Percentiles rank a stretch among this genome's conserved stretches.
Evolutionary conservation across 768 basidiomycete species (phyloP).

Genomic region (Calocybe gangraenosa): DNA sequence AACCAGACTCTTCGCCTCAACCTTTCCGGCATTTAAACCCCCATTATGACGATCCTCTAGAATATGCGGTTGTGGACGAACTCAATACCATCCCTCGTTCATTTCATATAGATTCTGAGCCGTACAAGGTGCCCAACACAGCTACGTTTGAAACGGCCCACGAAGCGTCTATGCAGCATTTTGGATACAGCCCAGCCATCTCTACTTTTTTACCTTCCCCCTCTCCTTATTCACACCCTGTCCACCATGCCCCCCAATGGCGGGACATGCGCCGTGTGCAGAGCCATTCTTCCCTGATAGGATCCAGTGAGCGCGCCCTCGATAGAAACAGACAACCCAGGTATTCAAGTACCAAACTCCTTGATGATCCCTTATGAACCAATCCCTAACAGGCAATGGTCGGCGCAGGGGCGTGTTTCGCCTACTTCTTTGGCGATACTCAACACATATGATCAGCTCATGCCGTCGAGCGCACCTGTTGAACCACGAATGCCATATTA

Average conservation of each 20-base stretch:
- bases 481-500: slow-evolving; percentile 8
- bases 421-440: slow-evolving; percentile 7
- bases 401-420: slow-evolving; percentile 9
- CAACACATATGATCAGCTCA: slow-evolving; percentile 6
- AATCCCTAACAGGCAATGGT: slow-evolving; percentile 11
- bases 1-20: background rate
- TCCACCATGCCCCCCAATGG: slow-evolving; percentile 6
- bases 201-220: slow-evolving; percentile 4
- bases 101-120: slow-evolving; percentile 4
- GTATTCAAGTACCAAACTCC: slow-evolving; percentile 6
- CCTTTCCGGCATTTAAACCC: slow-evolving; percentile 4
- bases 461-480: slow-evolving; percentile 5
- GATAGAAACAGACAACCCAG: slow-evolving; percentile 2
- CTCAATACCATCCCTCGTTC: slow-evolving; percentile 11
- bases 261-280: slow-evolving; percentile 21
- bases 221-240: slow-evolving; percentile 6
- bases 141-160: slow-evolving; percentile 4
- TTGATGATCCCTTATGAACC: slow-evolving; percentile 5
- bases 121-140: slow-evolving; percentile 2
- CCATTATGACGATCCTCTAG: slow-evolving; percentile 2
- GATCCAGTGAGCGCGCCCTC: slow-evolving; percentile 8
- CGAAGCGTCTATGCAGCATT: slow-evolving; percentile 7
- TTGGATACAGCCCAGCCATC: slow-evolving; percentile 2
- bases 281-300: slow-evolving; percentile 20
- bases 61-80: slow-evolving; percentile 9